Conservation (phyloP, 176 grass and related monocot species). For the Eragrostis curvula region DNA sequence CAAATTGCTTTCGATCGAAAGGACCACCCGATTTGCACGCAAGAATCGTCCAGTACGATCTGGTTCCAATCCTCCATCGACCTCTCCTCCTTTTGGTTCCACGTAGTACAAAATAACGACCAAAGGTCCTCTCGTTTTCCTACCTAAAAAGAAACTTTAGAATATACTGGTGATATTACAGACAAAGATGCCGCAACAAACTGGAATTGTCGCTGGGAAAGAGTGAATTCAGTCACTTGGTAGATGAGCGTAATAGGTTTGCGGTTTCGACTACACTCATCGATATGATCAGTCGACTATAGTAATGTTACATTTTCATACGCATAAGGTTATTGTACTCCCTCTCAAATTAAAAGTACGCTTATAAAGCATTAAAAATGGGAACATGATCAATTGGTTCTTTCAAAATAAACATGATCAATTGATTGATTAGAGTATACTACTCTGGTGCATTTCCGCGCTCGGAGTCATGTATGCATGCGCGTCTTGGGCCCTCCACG, state of each 20-base stretch:
- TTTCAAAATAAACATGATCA: too few relatives aligned
- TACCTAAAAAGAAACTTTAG: slow-evolving; percentile 27
- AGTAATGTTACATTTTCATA: too few relatives aligned
- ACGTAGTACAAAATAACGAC: neutral
- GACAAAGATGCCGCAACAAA: slow-evolving; percentile 33
- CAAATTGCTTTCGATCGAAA: slow-evolving; percentile 10
- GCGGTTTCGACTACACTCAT: too few relatives aligned
- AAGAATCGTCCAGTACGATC: neutral
- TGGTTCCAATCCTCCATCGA: slow-evolving; percentile 15
- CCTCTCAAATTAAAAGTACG: too few relatives aligned
- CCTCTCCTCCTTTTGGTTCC: neutral
- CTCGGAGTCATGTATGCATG: neutral
- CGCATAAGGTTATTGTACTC: too few relatives aligned
- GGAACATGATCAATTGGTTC: too few relatives aligned
- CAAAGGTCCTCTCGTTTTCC: slow-evolving; percentile 17
- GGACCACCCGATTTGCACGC: neutral
- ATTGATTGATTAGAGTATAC: too few relatives aligned
- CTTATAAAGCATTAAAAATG: too few relatives aligned
- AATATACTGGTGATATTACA: neutral
- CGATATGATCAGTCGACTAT: too few relatives aligned
- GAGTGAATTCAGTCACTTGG: neutral
- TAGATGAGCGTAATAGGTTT: too few relatives aligned
- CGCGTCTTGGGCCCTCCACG: neutral
- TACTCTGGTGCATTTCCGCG: neutral
- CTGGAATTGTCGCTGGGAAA: neutral